A percentile compares a stretch with the other conserved stretches of the same genome.
phyloP scores from a whole-genome alignment of 176 grass and related monocot genomes.

The Sorghum bicolor region Sorghum_bicolor_NCBIv3 NC_012874.2:4382501-4383000 shows the following conservation, averaged over 20 bases:
- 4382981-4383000: too few relatives aligned
- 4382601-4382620: conserved; percentile 45
- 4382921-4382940: too few relatives aligned
- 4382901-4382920: too few relatives aligned
- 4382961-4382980: too few relatives aligned
- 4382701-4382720: conserved; percentile 14
- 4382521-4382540: not conserved
- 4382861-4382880: not conserved
- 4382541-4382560: conserved; percentile 23
- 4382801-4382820: not conserved
- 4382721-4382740: not conserved
- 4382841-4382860: not conserved
- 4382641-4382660: conserved; percentile 41
- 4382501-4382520: conserved; percentile 17
- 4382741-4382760: not conserved
- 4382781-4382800: not conserved
- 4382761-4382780: not conserved
- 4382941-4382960: too few relatives aligned
- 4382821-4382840: not conserved
- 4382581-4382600: conserved; percentile 55
- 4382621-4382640: conserved; percentile 36
- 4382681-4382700: conserved; percentile 48
- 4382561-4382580: conserved; percentile 31
- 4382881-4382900: too few relatives aligned
- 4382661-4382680: conserved; percentile 63